Conservation (phyloP, 139 green algal species). For the Haematococcus sp. region DNA sequence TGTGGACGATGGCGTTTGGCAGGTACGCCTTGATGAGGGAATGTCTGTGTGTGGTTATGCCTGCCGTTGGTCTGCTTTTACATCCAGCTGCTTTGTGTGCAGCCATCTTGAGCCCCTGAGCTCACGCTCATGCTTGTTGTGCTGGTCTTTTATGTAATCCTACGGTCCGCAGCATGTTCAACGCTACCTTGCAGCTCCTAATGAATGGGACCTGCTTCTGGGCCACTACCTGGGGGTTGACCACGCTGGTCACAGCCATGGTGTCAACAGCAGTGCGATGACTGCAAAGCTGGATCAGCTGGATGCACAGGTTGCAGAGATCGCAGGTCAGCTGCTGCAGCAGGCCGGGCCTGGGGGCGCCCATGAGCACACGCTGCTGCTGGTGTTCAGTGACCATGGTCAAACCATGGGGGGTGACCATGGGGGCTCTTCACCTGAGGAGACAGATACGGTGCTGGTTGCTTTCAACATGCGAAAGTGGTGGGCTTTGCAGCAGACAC, state of each 20-base stretch:
- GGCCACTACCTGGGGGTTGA: conserved; percentile 94
- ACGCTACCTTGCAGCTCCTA: neutral
- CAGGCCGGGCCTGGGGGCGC: conserved; percentile 34
- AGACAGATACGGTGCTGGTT: conserved; percentile 73
- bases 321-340: conserved; percentile 33
- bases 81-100: too few species aligned
- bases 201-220: conserved; percentile 86
- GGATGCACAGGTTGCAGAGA: conserved; percentile 59
- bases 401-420: conserved; percentile 90
- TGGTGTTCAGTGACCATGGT: conserved; percentile 94
- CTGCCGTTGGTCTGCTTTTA: too few species aligned
- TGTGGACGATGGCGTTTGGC: conserved; percentile 88
- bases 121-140: too few species aligned
- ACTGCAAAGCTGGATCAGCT: conserved; percentile 82
- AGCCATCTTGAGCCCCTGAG: too few species aligned
- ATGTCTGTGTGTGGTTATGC: neutral
- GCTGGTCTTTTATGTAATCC: too few species aligned
- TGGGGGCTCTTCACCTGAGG: conserved; percentile 83
- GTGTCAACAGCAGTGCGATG: conserved; percentile 72
- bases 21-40: conserved; percentile 29
- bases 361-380: conserved; percentile 74
- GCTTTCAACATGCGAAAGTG: conserved; percentile 57
- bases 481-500: conserved; percentile 6
- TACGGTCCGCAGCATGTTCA: conserved; percentile 1
- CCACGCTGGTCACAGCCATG: conserved; percentile 88